Conservation (phyloP, 148 eudicot species). For the Diospyros lotus region DNA sequence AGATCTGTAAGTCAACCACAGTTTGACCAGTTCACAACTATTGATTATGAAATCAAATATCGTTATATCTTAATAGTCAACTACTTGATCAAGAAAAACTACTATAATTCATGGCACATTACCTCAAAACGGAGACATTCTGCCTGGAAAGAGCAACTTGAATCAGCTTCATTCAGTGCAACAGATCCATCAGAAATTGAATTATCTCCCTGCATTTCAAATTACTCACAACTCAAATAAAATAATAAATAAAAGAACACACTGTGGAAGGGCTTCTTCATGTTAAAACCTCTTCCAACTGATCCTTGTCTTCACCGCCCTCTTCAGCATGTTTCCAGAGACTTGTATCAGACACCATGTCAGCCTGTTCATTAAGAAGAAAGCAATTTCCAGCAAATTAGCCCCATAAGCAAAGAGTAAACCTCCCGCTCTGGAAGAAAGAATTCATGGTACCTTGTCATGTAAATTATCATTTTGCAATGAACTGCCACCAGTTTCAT, state of each 20-base stretch:
- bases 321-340: constrained; percentile 9
- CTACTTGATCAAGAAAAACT: too few relatives aligned
- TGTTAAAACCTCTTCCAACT: constrained; percentile 10
- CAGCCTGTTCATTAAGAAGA: constrained; percentile 16
- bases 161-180: constrained; percentile 29
- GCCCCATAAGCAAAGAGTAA: neutral
- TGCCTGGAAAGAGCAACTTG: constrained; percentile 24
- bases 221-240: neutral
- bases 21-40: too few relatives aligned
- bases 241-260: neutral
- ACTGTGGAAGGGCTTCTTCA: too few relatives aligned
- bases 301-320: constrained; percentile 7
- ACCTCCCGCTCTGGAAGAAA: neutral
- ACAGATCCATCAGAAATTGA: constrained; percentile 21
- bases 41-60: too few relatives aligned
- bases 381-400: neutral
- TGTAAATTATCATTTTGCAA: constrained; percentile 10
- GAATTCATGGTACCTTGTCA: constrained; percentile 15
- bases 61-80: too few relatives aligned
- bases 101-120: neutral
- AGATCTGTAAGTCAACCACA: too few relatives aligned
- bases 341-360: constrained; percentile 8
- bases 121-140: constrained; percentile 84
- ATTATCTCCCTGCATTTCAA: constrained; percentile 29
- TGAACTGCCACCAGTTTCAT: constrained; percentile 6